Percentiles rank a stretch among this genome's conserved stretches.
Conservation (phyloP, 139 green algal genomes). For the Chlamydomonas sp. region DNA sequence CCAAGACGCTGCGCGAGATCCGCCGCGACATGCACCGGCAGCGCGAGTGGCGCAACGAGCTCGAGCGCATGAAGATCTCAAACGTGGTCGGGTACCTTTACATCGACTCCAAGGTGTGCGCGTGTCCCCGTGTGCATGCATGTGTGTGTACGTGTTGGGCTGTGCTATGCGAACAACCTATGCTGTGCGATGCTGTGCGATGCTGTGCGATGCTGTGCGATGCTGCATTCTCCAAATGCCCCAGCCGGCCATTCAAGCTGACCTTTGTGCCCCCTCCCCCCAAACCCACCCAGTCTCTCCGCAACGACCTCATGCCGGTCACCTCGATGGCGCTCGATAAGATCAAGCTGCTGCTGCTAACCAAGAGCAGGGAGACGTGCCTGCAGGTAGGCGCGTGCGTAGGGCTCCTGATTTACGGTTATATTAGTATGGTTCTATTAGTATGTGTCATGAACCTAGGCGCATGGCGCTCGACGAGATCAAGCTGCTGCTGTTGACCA, state of each 20-base stretch:
- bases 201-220: too few species aligned
- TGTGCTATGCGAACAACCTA: too few species aligned
- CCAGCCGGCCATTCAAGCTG: too few species aligned
- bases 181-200: too few species aligned
- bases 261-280: too few species aligned
- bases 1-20: conserved; percentile 52
- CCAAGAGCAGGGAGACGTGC: conserved; percentile 49
- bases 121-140: too few species aligned
- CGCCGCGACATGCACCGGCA: conserved; percentile 62
- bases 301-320: conserved; percentile 52
- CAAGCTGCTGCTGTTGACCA: conserved; percentile 59
- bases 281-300: too few species aligned
- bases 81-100: conserved; percentile 55
- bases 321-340: conserved; percentile 47
- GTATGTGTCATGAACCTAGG: conserved; percentile 18
- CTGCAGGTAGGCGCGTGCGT: conserved; percentile 30
- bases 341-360: conserved; percentile 67
- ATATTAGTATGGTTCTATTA: not conserved
- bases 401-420: too few species aligned
- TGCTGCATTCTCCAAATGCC: too few species aligned
- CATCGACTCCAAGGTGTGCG: conserved; percentile 59
- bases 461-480: conserved; percentile 50
- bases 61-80: conserved; percentile 70
- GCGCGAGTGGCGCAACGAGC: conserved; percentile 60
- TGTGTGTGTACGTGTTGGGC: too few species aligned